Percentiles rank a stretch among this genome's conserved stretches.
These are phyloP conservation scores for Eucalyptus curtisii DNA, from an alignment of 345 rosid species.

Conservation along the genomic window DNA sequence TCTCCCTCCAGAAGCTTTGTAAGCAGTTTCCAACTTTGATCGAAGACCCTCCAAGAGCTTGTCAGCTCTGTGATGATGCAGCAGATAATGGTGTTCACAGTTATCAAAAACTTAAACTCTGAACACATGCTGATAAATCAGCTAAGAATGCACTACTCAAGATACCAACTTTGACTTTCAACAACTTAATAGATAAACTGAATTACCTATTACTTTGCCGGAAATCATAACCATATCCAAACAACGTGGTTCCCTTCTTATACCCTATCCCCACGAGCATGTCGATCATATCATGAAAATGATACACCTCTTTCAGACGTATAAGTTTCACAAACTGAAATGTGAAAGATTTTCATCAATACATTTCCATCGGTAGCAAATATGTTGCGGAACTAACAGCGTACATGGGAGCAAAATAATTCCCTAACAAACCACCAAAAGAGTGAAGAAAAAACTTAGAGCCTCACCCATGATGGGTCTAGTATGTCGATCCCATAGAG, in stretches of 20 bases:
- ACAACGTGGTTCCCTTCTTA: constrained; percentile 72
- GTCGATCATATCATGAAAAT: constrained; percentile 87
- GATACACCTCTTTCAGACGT: constrained; percentile 57
- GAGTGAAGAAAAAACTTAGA: not conserved
- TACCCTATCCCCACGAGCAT: constrained; percentile 68
- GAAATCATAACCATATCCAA: constrained; percentile 88
- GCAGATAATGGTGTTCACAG: not conserved
- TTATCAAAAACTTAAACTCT: not conserved
- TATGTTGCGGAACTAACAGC: not conserved
- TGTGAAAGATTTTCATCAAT: not conserved
- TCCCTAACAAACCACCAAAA: not conserved
- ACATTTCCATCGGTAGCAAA: not conserved
- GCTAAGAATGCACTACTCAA: not conserved
- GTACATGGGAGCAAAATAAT: not conserved
- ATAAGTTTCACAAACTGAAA: constrained; percentile 52
- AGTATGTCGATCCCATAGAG: constrained; percentile 72
- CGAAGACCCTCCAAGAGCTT: constrained; percentile 51
- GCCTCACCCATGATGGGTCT: constrained; percentile 69
- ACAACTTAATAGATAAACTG: not conserved
- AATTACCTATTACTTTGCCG: constrained; percentile 80
- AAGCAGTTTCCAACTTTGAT: constrained; percentile 62
- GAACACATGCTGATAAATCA: not conserved
- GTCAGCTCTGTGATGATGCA: constrained; percentile 37
- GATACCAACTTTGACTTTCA: not conserved
- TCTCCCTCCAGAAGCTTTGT: constrained; percentile 55